Evolutionary conservation across 495 filamentous ascomycete genomes (phyloP).

Genomic region (Neurospora tetrasperma): DNA sequence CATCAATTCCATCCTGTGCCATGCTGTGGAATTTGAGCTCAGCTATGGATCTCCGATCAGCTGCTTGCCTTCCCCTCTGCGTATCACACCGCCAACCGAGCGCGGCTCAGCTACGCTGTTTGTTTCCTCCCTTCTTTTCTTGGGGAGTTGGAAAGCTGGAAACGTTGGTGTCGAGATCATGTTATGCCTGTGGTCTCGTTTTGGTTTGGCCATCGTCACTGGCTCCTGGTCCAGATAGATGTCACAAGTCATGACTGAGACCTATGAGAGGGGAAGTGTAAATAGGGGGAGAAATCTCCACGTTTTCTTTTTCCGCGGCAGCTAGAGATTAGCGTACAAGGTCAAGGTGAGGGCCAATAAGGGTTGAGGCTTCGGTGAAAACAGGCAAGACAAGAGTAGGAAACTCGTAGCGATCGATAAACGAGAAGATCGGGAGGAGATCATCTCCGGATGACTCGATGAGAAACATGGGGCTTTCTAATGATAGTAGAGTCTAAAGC

Average conservation of each 20-base stretch:
- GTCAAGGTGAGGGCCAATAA: neutral
- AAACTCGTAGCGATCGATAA: neutral
- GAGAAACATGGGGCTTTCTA: neutral
- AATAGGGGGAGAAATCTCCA: neutral
- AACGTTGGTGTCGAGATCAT: neutral
- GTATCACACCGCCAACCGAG: neutral
- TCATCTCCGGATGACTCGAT: neutral
- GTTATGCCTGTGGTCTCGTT: neutral
- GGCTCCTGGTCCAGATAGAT: neutral
- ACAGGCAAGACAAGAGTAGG: neutral
- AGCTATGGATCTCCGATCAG: neutral
- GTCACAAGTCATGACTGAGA: neutral
- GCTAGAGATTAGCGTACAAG: neutral
- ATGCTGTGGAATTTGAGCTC: neutral
- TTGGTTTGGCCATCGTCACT: neutral
- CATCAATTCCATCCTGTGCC: neutral
- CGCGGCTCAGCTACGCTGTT: neutral
- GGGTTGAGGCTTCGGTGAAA: neutral
- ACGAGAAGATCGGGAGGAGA: neutral
- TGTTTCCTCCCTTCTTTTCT: too few relatives aligned
- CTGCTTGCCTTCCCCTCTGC: neutral
- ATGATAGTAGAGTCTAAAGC: neutral
- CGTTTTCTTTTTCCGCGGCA: neutral
- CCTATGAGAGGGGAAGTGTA: neutral
- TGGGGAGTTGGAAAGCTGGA: neutral